phyloP scores from a whole-genome alignment of 2,329 filamentous ascomycete genomes.

The Cordyceps cateniannulata region DNA sequence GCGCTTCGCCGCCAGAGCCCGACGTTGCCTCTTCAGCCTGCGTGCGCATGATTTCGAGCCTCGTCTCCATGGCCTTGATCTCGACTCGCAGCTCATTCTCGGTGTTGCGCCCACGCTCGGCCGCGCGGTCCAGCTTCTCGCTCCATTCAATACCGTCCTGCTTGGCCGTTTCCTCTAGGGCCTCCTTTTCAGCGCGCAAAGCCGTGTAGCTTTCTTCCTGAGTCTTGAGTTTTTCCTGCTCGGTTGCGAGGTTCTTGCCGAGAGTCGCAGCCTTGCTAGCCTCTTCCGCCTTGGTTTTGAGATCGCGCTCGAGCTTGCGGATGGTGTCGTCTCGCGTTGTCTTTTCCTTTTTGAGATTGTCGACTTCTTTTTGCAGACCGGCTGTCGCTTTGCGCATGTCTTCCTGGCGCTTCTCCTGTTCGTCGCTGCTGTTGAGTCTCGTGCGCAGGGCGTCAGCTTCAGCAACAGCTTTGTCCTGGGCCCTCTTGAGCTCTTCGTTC shows the following conservation, averaged over 20 bases:
- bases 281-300: conserved; percentile 60
- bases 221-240: conserved; percentile 50
- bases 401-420: conserved; percentile 48
- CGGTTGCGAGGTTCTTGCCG: conserved; percentile 60
- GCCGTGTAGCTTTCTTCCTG: conserved; percentile 54
- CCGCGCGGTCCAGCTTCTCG: conserved; percentile 66
- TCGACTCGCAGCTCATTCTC: conserved; percentile 81
- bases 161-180: conserved; percentile 63
- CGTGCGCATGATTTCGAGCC: conserved; percentile 79
- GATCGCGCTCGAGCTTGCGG: conserved; percentile 60
- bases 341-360: conserved; percentile 42
- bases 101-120: conserved; percentile 59
- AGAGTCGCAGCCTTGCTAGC: conserved; percentile 60
- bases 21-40: conserved; percentile 86
- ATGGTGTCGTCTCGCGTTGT: conserved; percentile 58
- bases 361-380: conserved; percentile 33
- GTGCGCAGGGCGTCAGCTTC: conserved; percentile 43
- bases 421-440: conserved; percentile 43
- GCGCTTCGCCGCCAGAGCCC: conserved; percentile 71
- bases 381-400: conserved; percentile 48
- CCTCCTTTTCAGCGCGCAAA: conserved; percentile 71
- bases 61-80: conserved; percentile 70
- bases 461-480: conserved; percentile 50
- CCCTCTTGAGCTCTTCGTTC: conserved; percentile 50
- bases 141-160: conserved; percentile 64